Evolutionary conservation across 192 early-diverging fungal species (phyloP).

Genomic region (Umbelopsis sp.): DNA sequence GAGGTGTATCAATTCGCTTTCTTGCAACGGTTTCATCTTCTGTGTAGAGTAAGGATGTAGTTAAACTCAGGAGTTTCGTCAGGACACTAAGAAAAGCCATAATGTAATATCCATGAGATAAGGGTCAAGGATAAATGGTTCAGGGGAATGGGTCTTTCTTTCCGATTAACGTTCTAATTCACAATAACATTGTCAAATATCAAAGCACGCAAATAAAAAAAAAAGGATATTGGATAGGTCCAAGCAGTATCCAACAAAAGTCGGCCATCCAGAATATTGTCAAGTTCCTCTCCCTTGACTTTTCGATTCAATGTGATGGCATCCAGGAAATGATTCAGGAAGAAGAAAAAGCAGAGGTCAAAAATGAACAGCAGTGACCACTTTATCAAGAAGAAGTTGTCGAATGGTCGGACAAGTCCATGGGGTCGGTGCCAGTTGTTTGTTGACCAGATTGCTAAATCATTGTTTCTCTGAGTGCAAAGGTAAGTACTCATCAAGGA

Average conservation of each 20-base stretch:
- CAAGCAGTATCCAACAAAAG: neutral
- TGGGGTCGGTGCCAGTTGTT: neutral
- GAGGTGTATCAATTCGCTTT: slow-evolving; percentile 10
- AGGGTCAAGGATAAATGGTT: slow-evolving; percentile 14
- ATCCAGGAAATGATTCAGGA: neutral
- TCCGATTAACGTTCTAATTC: neutral
- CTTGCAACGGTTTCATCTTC: slow-evolving; percentile 29
- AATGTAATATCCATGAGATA: slow-evolving; percentile 18
- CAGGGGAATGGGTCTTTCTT: neutral
- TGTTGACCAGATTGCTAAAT: neutral
- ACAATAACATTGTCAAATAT: neutral
- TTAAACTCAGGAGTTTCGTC: slow-evolving; percentile 29
- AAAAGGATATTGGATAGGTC: slow-evolving; percentile 35
- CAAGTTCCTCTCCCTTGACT: too few relatives aligned
- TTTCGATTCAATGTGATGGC: neutral
- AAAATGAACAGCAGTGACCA: slow-evolving; percentile 9
- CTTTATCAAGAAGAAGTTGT: neutral
- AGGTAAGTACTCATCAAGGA: neutral
- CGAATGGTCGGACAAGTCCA: slow-evolving; percentile 1
- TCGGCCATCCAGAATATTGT: neutral
- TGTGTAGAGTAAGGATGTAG: slow-evolving; percentile 29
- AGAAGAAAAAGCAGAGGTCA: slow-evolving; percentile 4
- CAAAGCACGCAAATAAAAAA: neutral
- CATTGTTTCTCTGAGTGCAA: slow-evolving; percentile 10
- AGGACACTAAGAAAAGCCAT: slow-evolving; percentile 29